Base-by-base conservation (phyloP, 345 rosid genomes). In the Erysimum cheiranthoides region DNA sequence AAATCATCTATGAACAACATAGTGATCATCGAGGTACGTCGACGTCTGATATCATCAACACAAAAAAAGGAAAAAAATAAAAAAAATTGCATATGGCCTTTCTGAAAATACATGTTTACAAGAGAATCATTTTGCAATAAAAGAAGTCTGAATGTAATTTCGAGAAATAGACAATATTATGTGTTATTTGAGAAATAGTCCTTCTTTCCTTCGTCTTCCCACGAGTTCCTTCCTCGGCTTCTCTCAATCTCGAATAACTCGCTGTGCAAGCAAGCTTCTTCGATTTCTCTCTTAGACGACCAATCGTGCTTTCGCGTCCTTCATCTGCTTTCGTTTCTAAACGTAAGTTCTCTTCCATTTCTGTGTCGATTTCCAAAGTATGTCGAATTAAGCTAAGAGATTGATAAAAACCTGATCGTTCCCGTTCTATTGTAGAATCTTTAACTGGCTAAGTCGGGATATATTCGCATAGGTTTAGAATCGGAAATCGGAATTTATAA, bases 161-260 rank as follows among this genome's bases (percentile, higher is more conserved):
- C 0, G 2, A 3, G 11, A 60, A 61, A n/a, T 27, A 21, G 2
- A 1, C 0, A 32, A 31, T 7, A 50, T 4, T 38, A 1, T 42
- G n/a, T 28, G 36, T 68, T 51, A 76, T 76, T 76, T 62, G 38
- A 13, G n/a, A 77, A 63, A 35, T 70, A 70, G 71, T 56, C 80
- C 79, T 49, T 70, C 8, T 31, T 63, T 63, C 31, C 8, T 30
- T 43, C 1, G 10, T 36, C 47, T 65, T n/a, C 62, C 42, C 45
- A 43, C 64, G 46, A 54, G 13, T 12, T 8, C 10, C 11, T 47
- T n/a, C n/a, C n/a, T n/a, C n/a, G n/a, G n/a, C 62, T 6, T 38
- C 68, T 59, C 73, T 59, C n/a, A 31, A 13, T 57, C 50, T 54
- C 59, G 6, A n/a, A 32, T 17, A 10, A 8, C 36, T 59, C 46